phyloP scores from a whole-genome alignment of 2,329 filamentous ascomycete genomes.

The Phoma sp. region DNA sequence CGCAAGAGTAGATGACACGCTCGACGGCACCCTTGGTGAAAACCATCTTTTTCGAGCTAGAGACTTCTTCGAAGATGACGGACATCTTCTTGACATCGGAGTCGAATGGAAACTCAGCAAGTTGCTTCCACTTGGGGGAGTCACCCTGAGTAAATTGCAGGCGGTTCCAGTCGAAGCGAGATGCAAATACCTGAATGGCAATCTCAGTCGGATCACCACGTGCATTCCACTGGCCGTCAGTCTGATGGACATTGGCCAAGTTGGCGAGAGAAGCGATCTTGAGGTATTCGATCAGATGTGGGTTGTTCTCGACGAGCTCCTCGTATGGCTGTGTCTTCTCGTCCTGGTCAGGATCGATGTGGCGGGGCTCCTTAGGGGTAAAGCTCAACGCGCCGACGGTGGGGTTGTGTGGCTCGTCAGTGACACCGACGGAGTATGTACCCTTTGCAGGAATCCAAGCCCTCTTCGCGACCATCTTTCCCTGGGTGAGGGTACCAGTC shows the following conservation, averaged over 20 bases:
- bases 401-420: slow-evolving; percentile 41
- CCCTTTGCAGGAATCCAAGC: slow-evolving; percentile 45
- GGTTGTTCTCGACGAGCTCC: slow-evolving; percentile 36
- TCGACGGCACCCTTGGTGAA: slow-evolving; percentile 74
- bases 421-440: slow-evolving; percentile 41
- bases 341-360: slow-evolving; percentile 39
- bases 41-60: slow-evolving; percentile 52
- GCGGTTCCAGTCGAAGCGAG: slow-evolving; percentile 66
- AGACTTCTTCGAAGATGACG: slow-evolving; percentile 62
- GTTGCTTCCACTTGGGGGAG: slow-evolving; percentile 35
- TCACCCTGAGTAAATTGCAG: slow-evolving; percentile 55
- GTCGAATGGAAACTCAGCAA: slow-evolving; percentile 75
- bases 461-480: slow-evolving; percentile 44
- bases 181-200: slow-evolving; percentile 75
- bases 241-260: slow-evolving; percentile 56
- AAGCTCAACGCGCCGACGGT: slow-evolving; percentile 38
- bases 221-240: slow-evolving; percentile 47
- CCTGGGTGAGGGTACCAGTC: slow-evolving; percentile 44
- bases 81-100: slow-evolving; percentile 78
- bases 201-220: slow-evolving; percentile 65
- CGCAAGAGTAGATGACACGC: slow-evolving; percentile 56
- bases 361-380: slow-evolving; percentile 33
- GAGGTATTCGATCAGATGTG: slow-evolving; percentile 42
- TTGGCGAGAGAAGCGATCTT: slow-evolving; percentile 53
- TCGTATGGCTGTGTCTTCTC: slow-evolving; percentile 29